A percentile compares a stretch with the other conserved stretches of the same genome.
Evolutionary conservation across 176 grass and related monocot species (phyloP).

Genomic region (Carex myosuroides): DNA sequence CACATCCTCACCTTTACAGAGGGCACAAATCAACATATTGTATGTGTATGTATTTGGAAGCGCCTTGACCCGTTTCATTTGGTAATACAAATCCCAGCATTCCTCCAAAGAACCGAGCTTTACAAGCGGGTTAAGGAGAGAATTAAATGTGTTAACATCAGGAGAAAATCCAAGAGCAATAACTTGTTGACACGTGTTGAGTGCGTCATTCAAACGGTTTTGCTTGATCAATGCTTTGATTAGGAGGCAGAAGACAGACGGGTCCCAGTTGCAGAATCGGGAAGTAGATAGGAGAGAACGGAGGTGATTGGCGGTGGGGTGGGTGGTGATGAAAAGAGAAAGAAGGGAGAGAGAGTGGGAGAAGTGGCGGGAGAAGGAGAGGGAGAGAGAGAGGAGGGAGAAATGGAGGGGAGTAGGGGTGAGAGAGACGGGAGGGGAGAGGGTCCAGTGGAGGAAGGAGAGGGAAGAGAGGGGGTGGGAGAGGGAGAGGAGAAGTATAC

Average conservation of each 20-base stretch:
- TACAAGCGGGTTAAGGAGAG: conserved; percentile 45
- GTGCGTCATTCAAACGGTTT: conserved; percentile 35
- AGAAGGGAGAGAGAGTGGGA: conserved; percentile 50
- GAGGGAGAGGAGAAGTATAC: conserved; percentile 53
- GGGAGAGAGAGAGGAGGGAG: conserved; percentile 53
- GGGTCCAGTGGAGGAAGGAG: conserved; percentile 42
- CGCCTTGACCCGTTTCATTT: conserved; percentile 40
- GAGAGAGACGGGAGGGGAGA: conserved; percentile 29
- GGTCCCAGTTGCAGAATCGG: conserved; percentile 22
- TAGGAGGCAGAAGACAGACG: conserved; percentile 48
- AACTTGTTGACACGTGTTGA: conserved; percentile 38
- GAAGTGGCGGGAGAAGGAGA: conserved; percentile 50
- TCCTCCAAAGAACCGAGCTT: conserved; percentile 29
- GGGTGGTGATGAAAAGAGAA: conserved; percentile 44
- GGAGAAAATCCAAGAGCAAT: conserved; percentile 35
- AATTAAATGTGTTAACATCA: conserved; percentile 53
- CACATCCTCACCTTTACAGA: conserved; percentile 55
- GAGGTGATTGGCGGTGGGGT: conserved; percentile 46
- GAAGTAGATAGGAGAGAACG: conserved; percentile 31
- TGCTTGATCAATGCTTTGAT: conserved; percentile 52
- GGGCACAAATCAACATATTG: conserved; percentile 67
- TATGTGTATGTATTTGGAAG: conserved; percentile 56
- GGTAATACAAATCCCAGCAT: conserved; percentile 47
- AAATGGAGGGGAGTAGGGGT: conserved; percentile 43
- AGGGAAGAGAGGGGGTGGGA: conserved; percentile 68